phyloP scores from a whole-genome alignment of 768 basidiomycete genomes.

The Rhizopogon vulgaris region DNA sequence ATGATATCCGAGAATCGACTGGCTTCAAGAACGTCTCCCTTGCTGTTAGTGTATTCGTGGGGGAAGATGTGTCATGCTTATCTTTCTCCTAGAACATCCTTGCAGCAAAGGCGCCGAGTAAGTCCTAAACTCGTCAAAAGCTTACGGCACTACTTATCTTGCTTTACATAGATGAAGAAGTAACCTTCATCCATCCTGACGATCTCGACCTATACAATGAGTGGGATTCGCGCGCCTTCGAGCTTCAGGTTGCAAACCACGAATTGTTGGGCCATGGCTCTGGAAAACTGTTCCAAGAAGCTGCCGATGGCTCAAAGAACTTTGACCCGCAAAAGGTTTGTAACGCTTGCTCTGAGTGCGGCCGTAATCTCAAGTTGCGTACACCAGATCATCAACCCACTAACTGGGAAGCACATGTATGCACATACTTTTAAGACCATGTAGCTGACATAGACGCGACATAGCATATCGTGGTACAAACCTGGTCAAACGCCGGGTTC shows the following conservation, averaged over 20 bases:
- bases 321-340: constrained; percentile 65
- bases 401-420: constrained; percentile 72
- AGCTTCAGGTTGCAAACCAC: constrained; percentile 87
- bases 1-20: constrained; percentile 70
- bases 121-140: constrained; percentile 11
- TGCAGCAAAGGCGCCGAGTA: constrained; percentile 81
- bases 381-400: constrained; percentile 67
- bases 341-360: background rate
- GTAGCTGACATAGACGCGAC: background rate
- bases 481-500: constrained; percentile 80
- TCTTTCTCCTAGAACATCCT: constrained; percentile 58
- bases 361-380: background rate
- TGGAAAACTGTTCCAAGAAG: constrained; percentile 78
- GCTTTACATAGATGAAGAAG: constrained; percentile 50
- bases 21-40: constrained; percentile 92
- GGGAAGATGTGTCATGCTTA: background rate
- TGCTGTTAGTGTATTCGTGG: constrained; percentile 41
- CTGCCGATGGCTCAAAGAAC: constrained; percentile 70
- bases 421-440: constrained; percentile 10
- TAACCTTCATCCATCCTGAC: constrained; percentile 79
- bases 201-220: constrained; percentile 68
- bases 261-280: constrained; percentile 84
- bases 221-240: constrained; percentile 77
- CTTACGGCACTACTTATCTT: background rate
- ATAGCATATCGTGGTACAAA: constrained; percentile 80